Evolutionary conservation across 169 alveolate species (phyloP).

Genomic region (Plasmodium knowlesi): DNA sequence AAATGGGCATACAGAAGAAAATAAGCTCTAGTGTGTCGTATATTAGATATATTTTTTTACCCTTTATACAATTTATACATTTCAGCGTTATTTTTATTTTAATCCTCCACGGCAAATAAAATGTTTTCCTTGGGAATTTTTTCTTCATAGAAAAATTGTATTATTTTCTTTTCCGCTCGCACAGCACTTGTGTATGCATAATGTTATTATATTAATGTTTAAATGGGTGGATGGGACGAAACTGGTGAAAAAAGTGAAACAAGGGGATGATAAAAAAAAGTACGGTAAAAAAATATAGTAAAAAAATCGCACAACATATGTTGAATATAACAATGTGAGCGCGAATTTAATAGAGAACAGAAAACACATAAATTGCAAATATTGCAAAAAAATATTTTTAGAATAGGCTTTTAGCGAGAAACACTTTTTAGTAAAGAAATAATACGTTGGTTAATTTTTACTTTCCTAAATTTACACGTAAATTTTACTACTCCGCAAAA

Average conservation of each 20-base stretch:
- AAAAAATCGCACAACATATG: not conserved
- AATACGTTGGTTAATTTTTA: not conserved
- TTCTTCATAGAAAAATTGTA: not conserved
- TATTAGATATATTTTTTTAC: no score
- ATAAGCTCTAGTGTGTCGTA: not conserved
- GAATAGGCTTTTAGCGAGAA: not conserved
- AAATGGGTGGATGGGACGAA: not conserved
- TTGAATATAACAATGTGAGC: not conserved
- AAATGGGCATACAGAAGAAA: not conserved
- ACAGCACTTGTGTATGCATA: not conserved
- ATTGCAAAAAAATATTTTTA: no score
- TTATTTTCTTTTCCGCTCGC: not conserved
- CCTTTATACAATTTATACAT: not conserved
- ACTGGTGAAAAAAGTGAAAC: not conserved
- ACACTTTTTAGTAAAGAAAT: not conserved
- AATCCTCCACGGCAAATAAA: not conserved
- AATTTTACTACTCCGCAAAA: not conserved
- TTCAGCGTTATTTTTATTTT: not conserved
- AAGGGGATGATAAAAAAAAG: no score
- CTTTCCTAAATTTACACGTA: not conserved
- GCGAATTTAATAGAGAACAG: not conserved
- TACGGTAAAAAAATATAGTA: no score
- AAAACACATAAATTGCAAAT: not conserved
- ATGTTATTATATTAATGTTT: not conserved
- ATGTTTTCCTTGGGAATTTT: not conserved